These are phyloP conservation scores for Fulvia fulva DNA, from an alignment of 2,329 filamentous ascomycete genomes.

Conservation along the genomic window DNA sequence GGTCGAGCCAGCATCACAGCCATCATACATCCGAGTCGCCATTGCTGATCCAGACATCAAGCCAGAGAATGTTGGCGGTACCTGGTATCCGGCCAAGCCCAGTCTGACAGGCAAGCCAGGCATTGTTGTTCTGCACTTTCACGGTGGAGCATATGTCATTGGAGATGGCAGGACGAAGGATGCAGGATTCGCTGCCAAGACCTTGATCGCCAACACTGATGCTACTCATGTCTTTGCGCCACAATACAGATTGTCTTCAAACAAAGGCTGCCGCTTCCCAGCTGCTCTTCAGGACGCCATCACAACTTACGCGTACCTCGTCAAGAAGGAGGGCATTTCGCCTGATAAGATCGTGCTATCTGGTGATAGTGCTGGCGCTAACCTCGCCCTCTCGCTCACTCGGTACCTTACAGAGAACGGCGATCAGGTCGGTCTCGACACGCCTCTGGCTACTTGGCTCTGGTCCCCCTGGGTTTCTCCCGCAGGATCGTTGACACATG, in stretches of 20 bases:
- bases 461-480: constrained; percentile 46
- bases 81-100: constrained; percentile 38
- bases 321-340: constrained; percentile 39
- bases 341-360: constrained; percentile 42
- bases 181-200: constrained; percentile 33
- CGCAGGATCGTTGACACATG: constrained; percentile 24
- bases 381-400: constrained; percentile 44
- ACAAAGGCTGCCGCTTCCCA: constrained; percentile 46
- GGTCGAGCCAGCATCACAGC: constrained; percentile 15
- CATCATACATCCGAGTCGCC: constrained; percentile 15
- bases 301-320: constrained; percentile 45
- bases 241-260: constrained; percentile 48
- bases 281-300: constrained; percentile 50
- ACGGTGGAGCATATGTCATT: constrained; percentile 48
- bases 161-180: constrained; percentile 40
- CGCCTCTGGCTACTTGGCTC: constrained; percentile 39
- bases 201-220: constrained; percentile 34
- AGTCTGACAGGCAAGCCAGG: constrained; percentile 11
- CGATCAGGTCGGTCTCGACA: constrained; percentile 29
- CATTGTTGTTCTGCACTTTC: constrained; percentile 45
- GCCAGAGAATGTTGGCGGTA: constrained; percentile 39
- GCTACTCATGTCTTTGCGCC: constrained; percentile 41
- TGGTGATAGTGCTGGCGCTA: constrained; percentile 51
- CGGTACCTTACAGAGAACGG: constrained; percentile 46
- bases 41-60: constrained; percentile 33